Base-by-base conservation (phyloP, 352 stramenopile genomes). In the Blastocystis sp. region DNA sequence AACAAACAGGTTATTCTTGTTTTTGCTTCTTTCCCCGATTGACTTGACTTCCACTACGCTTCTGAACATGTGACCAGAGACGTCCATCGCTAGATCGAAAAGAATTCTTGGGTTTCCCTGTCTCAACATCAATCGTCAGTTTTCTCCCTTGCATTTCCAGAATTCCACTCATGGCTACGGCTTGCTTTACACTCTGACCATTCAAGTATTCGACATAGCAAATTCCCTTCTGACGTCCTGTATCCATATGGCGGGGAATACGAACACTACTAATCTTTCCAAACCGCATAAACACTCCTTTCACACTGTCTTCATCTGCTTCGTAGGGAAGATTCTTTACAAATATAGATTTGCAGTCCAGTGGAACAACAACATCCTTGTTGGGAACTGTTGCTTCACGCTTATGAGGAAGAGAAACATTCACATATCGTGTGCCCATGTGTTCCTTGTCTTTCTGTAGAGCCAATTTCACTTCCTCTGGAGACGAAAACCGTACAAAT, bases 171-270 rank as follows among this genome's bases (percentile, higher is more conserved):
- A 78, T 66, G 65, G 90, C 88, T 54, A 97, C 90, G 2, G 94
- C 94, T 42, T 90, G 91, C 78, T 96, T 91, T 1, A 93, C 95
- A 43, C 93, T 91, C 5, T 92, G 90, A 63, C 93, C 90, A 73
- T 95, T 93, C 88, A 95, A 93, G 88, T 96, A 98, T 86, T 98
- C 93, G 37, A 98, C 93, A 89, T 98, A 98, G 49, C 92, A 94
- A 91, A 98, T 97, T 65, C 95, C 95, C 90, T 98, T 98, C 19
- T 94, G 91, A 86, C 96, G 94, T 87, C 95, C 93, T 9, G 93
- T 97, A 88, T 95, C 91, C 78, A 96, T 94, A 92, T 95, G 97
- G 57, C 95, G 88, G 12, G 93, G 93, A 88, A 98, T 89, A 16
- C 95, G 93, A 14, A 98, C 92, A 86, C 94, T 96, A 16, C 91